A percentile compares a stretch with the other conserved stretches of the same genome.
These are phyloP conservation scores for Chrysochromulina parva DNA, from an alignment of 78 protist genomes.

Conservation along the genomic window DNA sequence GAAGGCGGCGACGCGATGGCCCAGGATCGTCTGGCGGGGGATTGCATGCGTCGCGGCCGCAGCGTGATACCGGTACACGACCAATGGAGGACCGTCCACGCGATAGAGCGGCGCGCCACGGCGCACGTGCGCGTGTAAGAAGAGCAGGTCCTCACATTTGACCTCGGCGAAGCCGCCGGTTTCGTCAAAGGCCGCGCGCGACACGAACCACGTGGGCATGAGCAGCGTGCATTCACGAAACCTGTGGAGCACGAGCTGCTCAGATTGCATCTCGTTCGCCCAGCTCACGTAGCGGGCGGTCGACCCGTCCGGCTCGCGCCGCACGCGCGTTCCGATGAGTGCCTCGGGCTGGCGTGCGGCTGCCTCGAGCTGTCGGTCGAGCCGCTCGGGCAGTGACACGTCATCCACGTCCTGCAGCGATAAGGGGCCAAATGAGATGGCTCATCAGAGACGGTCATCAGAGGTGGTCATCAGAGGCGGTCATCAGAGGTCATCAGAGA, in stretches of 20 bases:
- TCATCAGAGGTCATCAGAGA: too few relatives aligned
- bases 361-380: neutral
- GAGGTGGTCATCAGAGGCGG: too few relatives aligned
- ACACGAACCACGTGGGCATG: neutral
- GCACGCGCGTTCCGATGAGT: neutral
- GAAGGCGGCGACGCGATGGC: neutral
- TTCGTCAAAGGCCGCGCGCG: neutral
- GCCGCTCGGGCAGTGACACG: neutral
- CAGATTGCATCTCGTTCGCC: neutral
- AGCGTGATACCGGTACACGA: slow-evolving; percentile 6
- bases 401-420: neutral
- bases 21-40: neutral
- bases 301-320: slow-evolving; percentile 7
- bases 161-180: neutral
- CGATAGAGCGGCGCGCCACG: neutral
- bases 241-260: neutral
- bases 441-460: too few relatives aligned
- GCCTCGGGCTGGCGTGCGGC: neutral
- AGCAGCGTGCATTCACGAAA: neutral
- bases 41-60: neutral
- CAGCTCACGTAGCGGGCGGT: neutral
- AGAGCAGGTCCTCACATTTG: slow-evolving; percentile 2
- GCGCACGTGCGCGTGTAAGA: neutral
- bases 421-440: too few relatives aligned
- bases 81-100: neutral